Percentiles rank a stretch among this genome's conserved stretches.
phyloP scores from a whole-genome alignment of 2,329 filamentous ascomycete genomes.

The Trichophyton equinum region DNA sequence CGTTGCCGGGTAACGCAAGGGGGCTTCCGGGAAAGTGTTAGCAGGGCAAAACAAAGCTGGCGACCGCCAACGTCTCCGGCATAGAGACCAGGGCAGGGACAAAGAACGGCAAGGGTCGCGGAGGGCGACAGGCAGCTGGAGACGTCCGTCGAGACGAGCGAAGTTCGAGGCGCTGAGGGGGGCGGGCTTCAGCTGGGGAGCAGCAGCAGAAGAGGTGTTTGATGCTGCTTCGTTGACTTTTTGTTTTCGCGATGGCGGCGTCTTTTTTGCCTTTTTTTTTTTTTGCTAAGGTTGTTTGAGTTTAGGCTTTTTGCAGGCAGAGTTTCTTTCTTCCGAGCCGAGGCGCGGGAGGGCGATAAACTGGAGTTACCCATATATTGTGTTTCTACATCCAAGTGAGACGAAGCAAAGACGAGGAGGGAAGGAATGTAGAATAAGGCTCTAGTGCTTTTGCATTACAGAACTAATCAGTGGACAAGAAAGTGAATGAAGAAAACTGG shows the following conservation, averaged over 20 bases:
- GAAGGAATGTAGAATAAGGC: background rate
- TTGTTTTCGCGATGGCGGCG: background rate
- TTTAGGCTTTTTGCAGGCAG: background rate
- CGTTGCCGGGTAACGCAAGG: slow-evolving; percentile 3
- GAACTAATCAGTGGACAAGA: background rate
- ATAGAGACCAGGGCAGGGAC: background rate
- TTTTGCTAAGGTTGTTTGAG: background rate
- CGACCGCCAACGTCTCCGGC: background rate
- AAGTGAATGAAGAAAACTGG: background rate
- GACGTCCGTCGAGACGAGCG: background rate
- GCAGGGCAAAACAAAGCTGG: background rate
- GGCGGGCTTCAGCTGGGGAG: background rate
- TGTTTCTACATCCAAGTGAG: background rate
- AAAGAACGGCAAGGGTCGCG: background rate
- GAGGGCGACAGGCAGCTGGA: background rate
- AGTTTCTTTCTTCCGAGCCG: background rate
- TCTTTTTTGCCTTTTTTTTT: background rate
- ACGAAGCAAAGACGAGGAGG: background rate
- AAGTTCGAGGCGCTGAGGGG: background rate
- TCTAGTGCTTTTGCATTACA: slow-evolving; percentile 2
- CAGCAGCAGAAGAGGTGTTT: background rate
- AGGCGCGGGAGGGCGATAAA: background rate
- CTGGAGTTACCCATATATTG: too few species aligned
- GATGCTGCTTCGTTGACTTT: background rate
- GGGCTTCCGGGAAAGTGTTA: background rate